Base-by-base conservation (phyloP, 768 basidiomycete genomes). In the Kwoniella dendrophila region DNA sequence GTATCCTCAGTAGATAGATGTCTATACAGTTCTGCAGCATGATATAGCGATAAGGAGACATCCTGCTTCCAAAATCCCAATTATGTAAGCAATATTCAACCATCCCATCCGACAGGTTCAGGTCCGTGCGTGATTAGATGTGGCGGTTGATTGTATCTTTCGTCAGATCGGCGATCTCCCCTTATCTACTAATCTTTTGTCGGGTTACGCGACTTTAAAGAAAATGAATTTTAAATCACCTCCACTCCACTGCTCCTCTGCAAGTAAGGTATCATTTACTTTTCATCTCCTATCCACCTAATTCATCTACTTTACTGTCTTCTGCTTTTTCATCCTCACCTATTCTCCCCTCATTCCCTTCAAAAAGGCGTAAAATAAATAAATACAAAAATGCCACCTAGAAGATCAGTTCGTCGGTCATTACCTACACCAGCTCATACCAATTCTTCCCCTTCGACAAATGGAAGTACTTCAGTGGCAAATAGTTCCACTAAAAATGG, bases 401-500 rank as follows among this genome's bases (percentile, higher is more conserved):
- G 66, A 5, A 55, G 68, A 51, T 63, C 65, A 4, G 32, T 62
- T 30, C 65, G 70, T 8, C 27, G 47, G 10, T 70, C 73, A 2
- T 60, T 69, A 12, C 71, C 71, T 24, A 74, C 73, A 20, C 73
- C 73, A 0, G 73, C 73, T 10, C 51, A 62, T 29, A 58, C 71
- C 3, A 52, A 54, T 22, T 29, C 41, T 6, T 43, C 58, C 26
- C 64, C 68, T 16, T 48, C 56, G 4, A 59, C 59, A 4, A 30
- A 55, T 3, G 47, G 38, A 24, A 30, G 34, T 8, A 32, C 41
- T 11, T 45, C 43, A 40, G 55, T 56, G 55, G 44, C 55, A 41
- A 56, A 56, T 10, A 22, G 43, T 26, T 11, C 41, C n/a, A 38
- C 32, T n/a, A 29, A 20, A 33, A 43, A 20, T 43, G 68, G 66